Evolutionary conservation across 768 basidiomycete genomes (phyloP), one percentile per base, ranked within the genome.

Genomic region (Serendipita indica): DNA sequence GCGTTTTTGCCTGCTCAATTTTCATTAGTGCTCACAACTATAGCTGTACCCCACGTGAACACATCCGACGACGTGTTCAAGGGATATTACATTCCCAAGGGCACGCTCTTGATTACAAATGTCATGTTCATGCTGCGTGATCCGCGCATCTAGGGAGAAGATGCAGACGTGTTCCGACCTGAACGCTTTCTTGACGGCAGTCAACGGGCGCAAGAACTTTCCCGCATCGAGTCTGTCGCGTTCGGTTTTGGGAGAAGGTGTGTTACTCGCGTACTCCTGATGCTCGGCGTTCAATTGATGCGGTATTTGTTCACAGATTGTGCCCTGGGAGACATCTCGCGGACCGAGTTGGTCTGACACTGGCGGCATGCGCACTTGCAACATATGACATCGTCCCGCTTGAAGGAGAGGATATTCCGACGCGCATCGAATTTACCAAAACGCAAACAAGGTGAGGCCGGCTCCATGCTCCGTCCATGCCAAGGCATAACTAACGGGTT

Each of bases 11-110:
- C n/a, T n/a, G n/a, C n/a, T n/a, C n/a, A n/a, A n/a, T n/a, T 39
- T 39, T 39, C 18, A 12, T 39, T 1, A n/a, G 13, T 10, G 18
- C 35, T 10, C 10, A 37, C 10, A 37, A 37, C 10, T 37, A 37
- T 41, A 60, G 60, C 33, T 18, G 14, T 56, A 12, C 63, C 62
- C 3, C 70, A 71, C 37, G 62, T 64, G 1, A 63, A 66, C 3
- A 67, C 62, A 32, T 63, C 65, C 28, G 68, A 70, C 57, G 41
- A 43, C 16, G 62, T 67, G 12, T 71, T 69, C 35, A 62, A 68
- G 3, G 69, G 69, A 20, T 68, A 65, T 60, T 65, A 67, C 60
- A 71, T 72, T 25, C 71, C 71, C 2, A 67, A 69, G 43, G 69
- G 65, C 14, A 54, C 69, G 10, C 64, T 66, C 12, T 58, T 69